Evolutionary conservation across 441 rosid species (phyloP).

Genomic region (Eutrema salsugineum): DNA sequence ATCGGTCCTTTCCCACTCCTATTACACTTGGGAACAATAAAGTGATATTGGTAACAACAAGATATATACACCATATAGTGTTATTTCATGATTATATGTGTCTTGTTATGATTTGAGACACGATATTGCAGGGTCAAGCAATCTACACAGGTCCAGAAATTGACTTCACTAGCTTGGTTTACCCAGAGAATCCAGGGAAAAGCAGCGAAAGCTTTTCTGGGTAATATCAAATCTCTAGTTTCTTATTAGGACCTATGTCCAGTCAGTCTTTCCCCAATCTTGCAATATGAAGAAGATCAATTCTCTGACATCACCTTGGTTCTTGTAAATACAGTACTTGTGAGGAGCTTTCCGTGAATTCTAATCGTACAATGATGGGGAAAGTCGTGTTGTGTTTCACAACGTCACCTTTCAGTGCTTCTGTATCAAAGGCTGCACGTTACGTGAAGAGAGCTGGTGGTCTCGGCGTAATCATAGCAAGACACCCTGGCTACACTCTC

Average conservation of each 20-base stretch:
- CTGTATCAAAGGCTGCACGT: slow-evolving; percentile 34
- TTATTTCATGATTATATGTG: not conserved
- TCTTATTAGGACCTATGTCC: not conserved
- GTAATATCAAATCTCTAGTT: not conserved
- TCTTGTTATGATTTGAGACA: not conserved
- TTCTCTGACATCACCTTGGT: not conserved
- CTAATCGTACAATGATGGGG: slow-evolving; percentile 17
- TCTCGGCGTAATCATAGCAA: slow-evolving; percentile 34
- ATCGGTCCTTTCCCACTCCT: slow-evolving; percentile 35
- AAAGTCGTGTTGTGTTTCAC: slow-evolving; percentile 44
- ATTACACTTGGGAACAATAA: slow-evolving; percentile 40
- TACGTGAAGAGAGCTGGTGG: slow-evolving; percentile 37
- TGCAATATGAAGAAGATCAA: too few species aligned
- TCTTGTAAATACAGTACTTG: slow-evolving; percentile 34
- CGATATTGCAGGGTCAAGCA: slow-evolving; percentile 36
- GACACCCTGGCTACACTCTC: slow-evolving; percentile 38
- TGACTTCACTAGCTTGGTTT: slow-evolving; percentile 35
- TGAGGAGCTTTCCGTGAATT: slow-evolving; percentile 21
- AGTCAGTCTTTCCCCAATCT: too few species aligned
- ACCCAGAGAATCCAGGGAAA: slow-evolving; percentile 32
- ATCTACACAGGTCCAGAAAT: slow-evolving; percentile 36
- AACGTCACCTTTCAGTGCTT: not conserved
- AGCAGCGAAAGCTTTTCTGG: slow-evolving; percentile 18
- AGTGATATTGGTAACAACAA: slow-evolving; percentile 27
- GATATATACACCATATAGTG: too few species aligned